phyloP scores from a whole-genome alignment of 1,284 basidiomycete species.

The Ceratobasidium sp. region DNA sequence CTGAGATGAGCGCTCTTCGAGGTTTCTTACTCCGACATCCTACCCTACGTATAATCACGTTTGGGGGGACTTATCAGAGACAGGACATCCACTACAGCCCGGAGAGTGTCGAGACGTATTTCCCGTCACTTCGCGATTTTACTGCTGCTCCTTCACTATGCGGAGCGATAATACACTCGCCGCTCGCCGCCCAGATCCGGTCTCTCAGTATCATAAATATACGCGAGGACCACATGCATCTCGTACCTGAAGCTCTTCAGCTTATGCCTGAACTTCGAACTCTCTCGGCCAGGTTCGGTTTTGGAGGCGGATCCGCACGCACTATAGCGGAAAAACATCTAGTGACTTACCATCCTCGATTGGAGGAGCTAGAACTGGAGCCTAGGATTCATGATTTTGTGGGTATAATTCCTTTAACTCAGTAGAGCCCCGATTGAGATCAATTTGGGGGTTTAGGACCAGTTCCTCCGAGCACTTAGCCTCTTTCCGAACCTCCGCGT shows the following conservation, averaged over 20 bases:
- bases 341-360: background rate
- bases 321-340: background rate
- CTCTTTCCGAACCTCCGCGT: background rate
- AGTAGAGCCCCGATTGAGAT: background rate
- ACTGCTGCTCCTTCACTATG: background rate
- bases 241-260: background rate
- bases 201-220: background rate
- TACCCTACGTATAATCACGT: background rate
- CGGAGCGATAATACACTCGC: background rate
- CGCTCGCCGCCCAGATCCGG: background rate
- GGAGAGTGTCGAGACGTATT: background rate
- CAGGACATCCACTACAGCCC: background rate
- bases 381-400: background rate
- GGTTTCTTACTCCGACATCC: background rate
- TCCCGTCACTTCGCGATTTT: background rate
- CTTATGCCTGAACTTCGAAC: background rate
- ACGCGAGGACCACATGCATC: background rate
- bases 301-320: background rate
- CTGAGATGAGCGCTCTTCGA: background rate
- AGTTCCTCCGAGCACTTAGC: background rate
- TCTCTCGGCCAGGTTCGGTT: background rate
- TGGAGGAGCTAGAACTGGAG: background rate
- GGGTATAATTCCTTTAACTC: background rate
- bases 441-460: background rate
- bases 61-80: background rate